phyloP scores from a whole-genome alignment of 768 basidiomycete species.

The Hericium coralloides region DNA sequence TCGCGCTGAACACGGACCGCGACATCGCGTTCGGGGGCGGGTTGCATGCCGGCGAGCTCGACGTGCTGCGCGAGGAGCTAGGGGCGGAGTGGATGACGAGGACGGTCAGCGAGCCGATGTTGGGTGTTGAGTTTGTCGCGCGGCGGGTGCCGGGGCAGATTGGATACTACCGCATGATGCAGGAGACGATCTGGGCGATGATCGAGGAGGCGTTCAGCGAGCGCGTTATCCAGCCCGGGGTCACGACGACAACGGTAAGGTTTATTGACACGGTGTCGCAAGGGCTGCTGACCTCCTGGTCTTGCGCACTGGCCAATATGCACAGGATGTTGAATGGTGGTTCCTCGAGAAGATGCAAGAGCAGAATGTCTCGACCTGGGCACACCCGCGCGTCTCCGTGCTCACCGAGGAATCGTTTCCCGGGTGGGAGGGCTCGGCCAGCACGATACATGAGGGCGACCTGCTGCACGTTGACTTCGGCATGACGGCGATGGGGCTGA shows the following conservation, averaged over 20 bases:
- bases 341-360: constrained; percentile 42
- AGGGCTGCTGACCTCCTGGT: not conserved
- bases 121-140: constrained; percentile 40
- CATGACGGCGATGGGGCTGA: constrained; percentile 43
- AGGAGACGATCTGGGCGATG: constrained; percentile 45
- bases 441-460: constrained; percentile 37
- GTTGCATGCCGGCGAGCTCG: constrained; percentile 39
- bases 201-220: constrained; percentile 44
- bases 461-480: constrained; percentile 49
- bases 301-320: not conserved
- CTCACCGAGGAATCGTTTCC: constrained; percentile 32
- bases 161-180: constrained; percentile 35
- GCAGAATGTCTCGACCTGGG: constrained; percentile 41
- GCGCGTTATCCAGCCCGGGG: constrained; percentile 29
- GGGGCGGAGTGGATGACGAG: constrained; percentile 33
- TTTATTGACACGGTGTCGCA: not conserved
- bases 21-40: constrained; percentile 42
- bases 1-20: constrained; percentile 37
- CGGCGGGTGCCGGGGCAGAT: constrained; percentile 33
- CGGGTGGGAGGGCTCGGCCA: constrained; percentile 31
- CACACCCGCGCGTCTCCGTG: constrained; percentile 42
- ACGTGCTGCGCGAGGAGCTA: constrained; percentile 28
- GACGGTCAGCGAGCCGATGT: constrained; percentile 33
- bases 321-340: constrained; percentile 45
- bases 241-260: constrained; percentile 28